Conservation (phyloP, 1,139 yeast genomes). For the Pichia sp. region DNA sequence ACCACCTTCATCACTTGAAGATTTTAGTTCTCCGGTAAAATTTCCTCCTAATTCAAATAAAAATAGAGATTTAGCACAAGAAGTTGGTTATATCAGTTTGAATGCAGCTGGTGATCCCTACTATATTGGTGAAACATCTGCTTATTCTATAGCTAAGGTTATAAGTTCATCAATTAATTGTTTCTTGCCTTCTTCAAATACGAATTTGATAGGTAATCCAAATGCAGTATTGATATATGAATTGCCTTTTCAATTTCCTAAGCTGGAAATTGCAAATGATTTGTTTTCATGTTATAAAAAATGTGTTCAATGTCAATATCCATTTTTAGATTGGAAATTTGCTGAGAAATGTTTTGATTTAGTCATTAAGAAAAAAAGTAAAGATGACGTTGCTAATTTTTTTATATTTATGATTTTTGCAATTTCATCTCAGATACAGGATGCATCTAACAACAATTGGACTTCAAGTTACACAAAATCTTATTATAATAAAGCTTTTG, state of each 20-base stretch:
- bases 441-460: constrained; percentile 35
- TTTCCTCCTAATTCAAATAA: constrained; percentile 10
- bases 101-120: constrained; percentile 27
- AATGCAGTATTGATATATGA: constrained; percentile 1
- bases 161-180: constrained; percentile 22
- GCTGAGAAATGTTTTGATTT: constrained; percentile 25
- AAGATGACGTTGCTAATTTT: constrained; percentile 27
- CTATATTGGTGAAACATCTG: constrained; percentile 28
- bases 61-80: constrained; percentile 22
- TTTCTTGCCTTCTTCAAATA: constrained; percentile 1
- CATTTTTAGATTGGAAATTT: constrained; percentile 29
- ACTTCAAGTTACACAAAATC: constrained; percentile 38
- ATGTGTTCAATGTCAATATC: constrained; percentile 30
- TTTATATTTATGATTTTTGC: constrained; percentile 49
- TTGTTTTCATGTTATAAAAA: constrained; percentile 18
- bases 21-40: not conserved
- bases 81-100: constrained; percentile 27
- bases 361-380: constrained; percentile 22
- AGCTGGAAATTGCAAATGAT: constrained; percentile 26
- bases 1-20: constrained; percentile 1
- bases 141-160: constrained; percentile 28
- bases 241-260: constrained; percentile 32
- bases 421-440: constrained; percentile 43
- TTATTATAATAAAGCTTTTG: constrained; percentile 41
- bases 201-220: no score